A percentile compares a stretch with the other conserved stretches of the same genome.
Conservation (phyloP, 2,329 filamentous ascomycete genomes). For the Cladosporium phlei region DNA sequence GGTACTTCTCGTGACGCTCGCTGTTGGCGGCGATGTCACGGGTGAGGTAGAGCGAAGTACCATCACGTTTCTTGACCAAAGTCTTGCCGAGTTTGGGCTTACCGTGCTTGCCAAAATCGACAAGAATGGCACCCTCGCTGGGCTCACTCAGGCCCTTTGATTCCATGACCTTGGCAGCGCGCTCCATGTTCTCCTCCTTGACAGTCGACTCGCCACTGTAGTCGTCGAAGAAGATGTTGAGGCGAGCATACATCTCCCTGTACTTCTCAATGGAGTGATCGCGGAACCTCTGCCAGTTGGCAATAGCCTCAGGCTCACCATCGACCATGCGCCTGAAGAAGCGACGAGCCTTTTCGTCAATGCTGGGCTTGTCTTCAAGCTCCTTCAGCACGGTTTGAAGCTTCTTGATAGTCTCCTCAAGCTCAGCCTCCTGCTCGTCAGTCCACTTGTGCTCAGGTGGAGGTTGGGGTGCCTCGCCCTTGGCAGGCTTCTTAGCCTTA, state of each 20-base stretch:
- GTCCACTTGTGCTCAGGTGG: constrained; percentile 31
- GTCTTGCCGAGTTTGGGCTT: constrained; percentile 64
- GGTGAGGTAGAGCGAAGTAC: constrained; percentile 64
- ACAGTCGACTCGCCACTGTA: constrained; percentile 68
- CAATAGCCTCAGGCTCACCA: constrained; percentile 54
- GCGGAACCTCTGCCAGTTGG: constrained; percentile 60
- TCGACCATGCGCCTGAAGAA: constrained; percentile 68
- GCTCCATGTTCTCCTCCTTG: constrained; percentile 57
- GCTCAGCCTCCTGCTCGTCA: constrained; percentile 44
- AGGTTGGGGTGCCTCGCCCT: constrained; percentile 43
- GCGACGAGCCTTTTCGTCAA: constrained; percentile 69
- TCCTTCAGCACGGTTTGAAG: constrained; percentile 44
- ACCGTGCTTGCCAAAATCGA: constrained; percentile 65
- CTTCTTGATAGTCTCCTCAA: constrained; percentile 46
- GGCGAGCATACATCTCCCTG: constrained; percentile 57
- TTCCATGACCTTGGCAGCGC: constrained; percentile 55
- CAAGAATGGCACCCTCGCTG: constrained; percentile 61
- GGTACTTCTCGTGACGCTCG: constrained; percentile 57
- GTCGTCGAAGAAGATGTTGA: constrained; percentile 62
- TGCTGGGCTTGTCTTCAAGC: constrained; percentile 48
- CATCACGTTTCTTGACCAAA: constrained; percentile 62
- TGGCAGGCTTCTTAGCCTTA: constrained; percentile 37
- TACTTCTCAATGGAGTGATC: constrained; percentile 61
- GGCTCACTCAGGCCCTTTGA: constrained; percentile 59
- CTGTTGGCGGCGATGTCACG: constrained; percentile 64